Evolutionary conservation across 306 rosid genomes (phyloP), one percentile per base, ranked within the genome.

Genomic region (Alnus rubra): DNA sequence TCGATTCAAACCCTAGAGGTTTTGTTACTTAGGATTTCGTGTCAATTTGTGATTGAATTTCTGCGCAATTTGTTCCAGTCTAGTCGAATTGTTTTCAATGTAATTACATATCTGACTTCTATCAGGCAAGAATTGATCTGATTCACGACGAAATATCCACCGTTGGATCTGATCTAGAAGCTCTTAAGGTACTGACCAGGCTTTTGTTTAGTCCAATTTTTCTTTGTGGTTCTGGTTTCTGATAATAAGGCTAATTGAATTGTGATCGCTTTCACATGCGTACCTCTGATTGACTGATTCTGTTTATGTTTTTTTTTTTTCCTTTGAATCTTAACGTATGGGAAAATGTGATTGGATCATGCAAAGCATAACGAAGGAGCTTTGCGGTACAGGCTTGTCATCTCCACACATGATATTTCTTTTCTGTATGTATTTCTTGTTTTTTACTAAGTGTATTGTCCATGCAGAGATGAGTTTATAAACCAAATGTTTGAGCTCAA

Each of bases 1-100:
- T 87, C 93, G 1, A 83, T 79, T 78, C 94, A 91, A 84, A 86
- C 91, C 13, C 92, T 88, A 11, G 87, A 88, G 92, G 97, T 92
- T 76, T 72, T 50, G 31, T 71, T 78, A 6, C 42, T 59, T 31
- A 75, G 49, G 19, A 9, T 62, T 79, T 67, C 63, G 10, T 45
- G 60, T 71, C 4, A 65, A 63, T 13, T 81, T 68, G 69, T 71
- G 16, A 33, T 64, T 42, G 44, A 45, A 68, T 65, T 78, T 14
- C 9, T 49, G 68, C 45, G 1, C 50, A 64, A 69, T 80, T 53
- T 31, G 68, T 28, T 19, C 42, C 62, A 75, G 70, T 50, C 69
- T 78, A 48, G 47, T 74, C 53, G 49, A 63, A 64, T 69, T 80
- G 18, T 67, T 78, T 62, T 75, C 68, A 49, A 71, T 7, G 19